A percentile compares a stretch with the other conserved stretches of the same genome.
Evolutionary conservation across 1,139 yeast genomes (phyloP).

Genomic region (Saccharomyces hybrid): DNA sequence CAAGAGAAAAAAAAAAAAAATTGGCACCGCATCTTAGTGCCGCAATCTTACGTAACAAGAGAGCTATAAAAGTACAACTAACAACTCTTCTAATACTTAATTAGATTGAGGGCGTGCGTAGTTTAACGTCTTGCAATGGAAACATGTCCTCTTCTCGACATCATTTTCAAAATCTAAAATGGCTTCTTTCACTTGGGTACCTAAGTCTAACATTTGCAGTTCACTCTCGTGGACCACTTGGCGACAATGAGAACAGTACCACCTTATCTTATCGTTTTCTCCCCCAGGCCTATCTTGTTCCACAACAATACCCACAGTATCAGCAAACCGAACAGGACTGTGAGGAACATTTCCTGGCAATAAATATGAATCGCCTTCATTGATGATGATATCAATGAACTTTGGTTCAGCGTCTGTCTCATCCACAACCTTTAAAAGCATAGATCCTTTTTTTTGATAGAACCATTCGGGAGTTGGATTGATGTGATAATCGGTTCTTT

Average conservation of each 20-base stretch:
- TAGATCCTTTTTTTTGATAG: slow-evolving; percentile 75
- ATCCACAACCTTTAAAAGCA: slow-evolving; percentile 82
- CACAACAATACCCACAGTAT: slow-evolving; percentile 87
- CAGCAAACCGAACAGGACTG: slow-evolving; percentile 77
- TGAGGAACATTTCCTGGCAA: slow-evolving; percentile 84
- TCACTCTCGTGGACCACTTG: slow-evolving; percentile 58
- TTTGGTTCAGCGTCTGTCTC: slow-evolving; percentile 43
- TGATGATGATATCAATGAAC: slow-evolving; percentile 65
- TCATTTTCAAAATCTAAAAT: slow-evolving; percentile 64
- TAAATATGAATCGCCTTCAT: slow-evolving; percentile 84
- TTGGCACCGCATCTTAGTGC: not conserved
- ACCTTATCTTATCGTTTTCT: slow-evolving; percentile 60
- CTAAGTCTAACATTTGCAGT: slow-evolving; percentile 73
- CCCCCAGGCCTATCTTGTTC: slow-evolving; percentile 84
- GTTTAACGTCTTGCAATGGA: slow-evolving; percentile 63
- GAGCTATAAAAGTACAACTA: not conserved
- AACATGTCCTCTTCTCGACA: slow-evolving; percentile 59
- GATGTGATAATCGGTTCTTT: slow-evolving; percentile 84
- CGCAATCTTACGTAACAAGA: not conserved
- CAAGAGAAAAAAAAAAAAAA: not conserved
- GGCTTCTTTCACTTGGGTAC: slow-evolving; percentile 84
- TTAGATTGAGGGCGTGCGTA: slow-evolving; percentile 46
- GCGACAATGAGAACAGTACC: slow-evolving; percentile 76
- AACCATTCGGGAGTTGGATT: slow-evolving; percentile 95
- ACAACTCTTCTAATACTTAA: slow-evolving; percentile 1